phyloP scores from a whole-genome alignment of 2,329 filamentous ascomycete species.

The Paraphoma sp. region DNA sequence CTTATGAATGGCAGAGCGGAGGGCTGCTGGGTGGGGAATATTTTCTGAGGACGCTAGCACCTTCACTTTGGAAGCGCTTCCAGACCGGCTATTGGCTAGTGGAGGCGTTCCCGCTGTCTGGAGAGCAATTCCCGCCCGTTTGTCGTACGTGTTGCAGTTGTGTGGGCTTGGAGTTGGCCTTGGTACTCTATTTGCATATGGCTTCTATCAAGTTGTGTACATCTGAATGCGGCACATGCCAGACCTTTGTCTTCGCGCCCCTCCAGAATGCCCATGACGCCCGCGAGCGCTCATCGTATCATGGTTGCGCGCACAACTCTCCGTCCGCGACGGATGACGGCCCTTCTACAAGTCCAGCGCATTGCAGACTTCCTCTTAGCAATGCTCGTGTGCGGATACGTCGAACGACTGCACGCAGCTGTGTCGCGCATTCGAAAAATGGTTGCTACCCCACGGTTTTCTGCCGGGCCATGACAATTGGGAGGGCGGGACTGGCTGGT shows the following conservation, averaged over 20 bases:
- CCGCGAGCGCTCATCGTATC: constrained; percentile 9
- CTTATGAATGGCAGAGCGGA: constrained; percentile 46
- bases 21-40: constrained; percentile 39
- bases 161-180: constrained; percentile 22
- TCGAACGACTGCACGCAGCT: constrained; percentile 22
- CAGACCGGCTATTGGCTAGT: constrained; percentile 32
- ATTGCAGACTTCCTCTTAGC: constrained; percentile 15
- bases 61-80: constrained; percentile 29
- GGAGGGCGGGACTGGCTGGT: constrained; percentile 20
- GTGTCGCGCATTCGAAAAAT: constrained; percentile 40
- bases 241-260: constrained; percentile 19
- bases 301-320: background rate
- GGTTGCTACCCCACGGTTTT: constrained; percentile 47
- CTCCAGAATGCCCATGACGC: constrained; percentile 23
- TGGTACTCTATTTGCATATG: constrained; percentile 26
- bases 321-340: constrained; percentile 20
- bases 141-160: constrained; percentile 22
- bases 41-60: constrained; percentile 45
- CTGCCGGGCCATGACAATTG: constrained; percentile 39
- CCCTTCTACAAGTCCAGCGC: constrained; percentile 9
- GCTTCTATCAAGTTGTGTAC: constrained; percentile 10
- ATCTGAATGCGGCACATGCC: constrained; percentile 27
- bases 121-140: constrained; percentile 23
- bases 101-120: constrained; percentile 29
- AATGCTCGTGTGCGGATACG: constrained; percentile 26